These are phyloP conservation scores for Hypseocharis bilobata DNA, from an alignment of 441 rosid species.

Conservation along the genomic window DNA sequence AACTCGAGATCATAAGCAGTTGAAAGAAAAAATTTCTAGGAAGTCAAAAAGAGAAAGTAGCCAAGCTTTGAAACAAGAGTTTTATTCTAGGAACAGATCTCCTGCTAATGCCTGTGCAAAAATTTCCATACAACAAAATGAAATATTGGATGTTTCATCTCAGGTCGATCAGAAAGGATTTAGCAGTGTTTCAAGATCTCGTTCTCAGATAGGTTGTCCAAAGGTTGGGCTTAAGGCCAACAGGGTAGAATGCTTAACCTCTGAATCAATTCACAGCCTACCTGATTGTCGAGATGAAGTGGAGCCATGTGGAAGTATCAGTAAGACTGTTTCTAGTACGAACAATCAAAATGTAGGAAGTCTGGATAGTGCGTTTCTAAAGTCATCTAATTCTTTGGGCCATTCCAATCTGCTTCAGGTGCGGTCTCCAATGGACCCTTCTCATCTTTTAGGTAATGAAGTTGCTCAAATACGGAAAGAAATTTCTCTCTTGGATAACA, in stretches of 20 bases:
- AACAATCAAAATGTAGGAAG: constrained; percentile 18
- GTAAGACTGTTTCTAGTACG: constrained; percentile 12
- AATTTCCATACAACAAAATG: constrained; percentile 13
- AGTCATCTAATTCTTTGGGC: constrained; percentile 19
- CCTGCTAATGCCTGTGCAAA: constrained; percentile 15
- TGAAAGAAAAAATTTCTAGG: constrained; percentile 24
- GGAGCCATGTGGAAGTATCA: constrained; percentile 13
- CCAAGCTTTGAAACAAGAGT: constrained; percentile 26
- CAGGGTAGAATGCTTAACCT: constrained; percentile 14
- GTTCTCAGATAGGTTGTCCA: constrained; percentile 14
- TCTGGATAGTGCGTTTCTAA: constrained; percentile 19
- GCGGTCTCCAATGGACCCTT: constrained; percentile 22
- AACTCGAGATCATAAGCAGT: constrained; percentile 23
- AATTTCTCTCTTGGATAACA: constrained; percentile 19
- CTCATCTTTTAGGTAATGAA: constrained; percentile 30
- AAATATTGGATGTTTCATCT: constrained; percentile 15
- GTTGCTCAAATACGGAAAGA: constrained; percentile 27
- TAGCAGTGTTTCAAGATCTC: constrained; percentile 18
- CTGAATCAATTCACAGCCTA: constrained; percentile 22
- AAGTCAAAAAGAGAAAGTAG: constrained; percentile 30
- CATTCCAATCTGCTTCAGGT: constrained; percentile 15
- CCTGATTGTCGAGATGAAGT: constrained; percentile 19
- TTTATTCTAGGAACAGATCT: constrained; percentile 22
- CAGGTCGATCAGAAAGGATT: constrained; percentile 8
- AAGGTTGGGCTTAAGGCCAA: constrained; percentile 14